Base-by-base conservation (phyloP, 2,329 filamentous ascomycete genomes). In the Scedosporium aurantiacum region DNA sequence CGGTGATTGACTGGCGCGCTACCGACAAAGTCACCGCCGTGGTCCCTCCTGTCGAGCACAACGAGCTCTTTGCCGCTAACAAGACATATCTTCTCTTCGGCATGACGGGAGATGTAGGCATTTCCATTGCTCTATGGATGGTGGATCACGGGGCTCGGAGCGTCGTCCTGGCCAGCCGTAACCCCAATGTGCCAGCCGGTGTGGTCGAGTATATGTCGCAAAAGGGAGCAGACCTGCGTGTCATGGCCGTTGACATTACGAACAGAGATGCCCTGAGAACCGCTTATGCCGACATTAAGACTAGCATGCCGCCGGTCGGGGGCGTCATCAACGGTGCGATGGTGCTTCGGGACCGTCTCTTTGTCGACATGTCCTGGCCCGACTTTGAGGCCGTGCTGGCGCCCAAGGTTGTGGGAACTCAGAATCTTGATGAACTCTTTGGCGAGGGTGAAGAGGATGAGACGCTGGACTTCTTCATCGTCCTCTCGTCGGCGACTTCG, bases 251-350 rank as follows among this genome's bases (percentile, higher is more conserved):
- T 52, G 70, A 67, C 32, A 65, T 68, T 18, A 68, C 65, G 23
- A 64, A 67, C 54, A 59, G 61, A 43, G 32, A 37, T 37, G 10
- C 32, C 10, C 32, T 37, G 32, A 37, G 32, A 2, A 60, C 63
- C 10, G 66, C 28, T 52, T 66, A 60, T 16, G 43, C 37, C 3
- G 60, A 60, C 14, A 70, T 75, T 7, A 52, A 61, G 2, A 60
- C 65, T 7, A 65, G 63, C 0, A 67, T 74, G 65, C 74, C 74
- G 1, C 68, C 69, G 0, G 68, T 76, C 14, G 70, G 64, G 0
- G 74, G 74, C 27, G 71, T 76, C 5, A 68, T 68, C 2, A 71
- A 76, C 43, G 73, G 72, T 2, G 73, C 74, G 10, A 71, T 74
- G 70, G 67, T 76, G 5, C 63, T 76, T 0, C 55, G 66, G 1